These are phyloP conservation scores for Fomitopsis serialis DNA, from an alignment of 768 basidiomycete genomes.

Conservation along the genomic window DNA sequence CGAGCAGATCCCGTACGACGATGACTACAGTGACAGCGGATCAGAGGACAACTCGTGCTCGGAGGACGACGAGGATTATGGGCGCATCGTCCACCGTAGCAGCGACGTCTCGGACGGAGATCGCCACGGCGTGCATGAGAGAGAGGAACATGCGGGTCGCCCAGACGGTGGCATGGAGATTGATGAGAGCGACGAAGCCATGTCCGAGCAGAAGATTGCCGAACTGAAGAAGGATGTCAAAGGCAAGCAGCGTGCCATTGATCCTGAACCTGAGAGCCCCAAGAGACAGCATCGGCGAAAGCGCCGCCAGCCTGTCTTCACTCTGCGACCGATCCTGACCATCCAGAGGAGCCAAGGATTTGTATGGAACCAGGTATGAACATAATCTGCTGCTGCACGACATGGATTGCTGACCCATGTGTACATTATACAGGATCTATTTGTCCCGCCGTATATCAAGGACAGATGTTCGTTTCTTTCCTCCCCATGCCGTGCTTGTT, in stretches of 20 bases:
- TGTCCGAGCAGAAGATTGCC: constrained; percentile 30
- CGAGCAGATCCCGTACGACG: constrained; percentile 77
- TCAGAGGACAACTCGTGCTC: constrained; percentile 65
- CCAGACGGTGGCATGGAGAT: constrained; percentile 49
- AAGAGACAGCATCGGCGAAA: constrained; percentile 49
- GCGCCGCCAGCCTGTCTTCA: constrained; percentile 49
- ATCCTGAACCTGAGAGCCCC: constrained; percentile 51
- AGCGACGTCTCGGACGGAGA: constrained; percentile 21
- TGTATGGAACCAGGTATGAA: constrained; percentile 82
- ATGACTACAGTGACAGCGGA: constrained; percentile 47
- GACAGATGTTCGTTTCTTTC: constrained; percentile 59
- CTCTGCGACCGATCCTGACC: constrained; percentile 77
- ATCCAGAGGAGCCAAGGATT: constrained; percentile 86
- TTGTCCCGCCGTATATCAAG: constrained; percentile 86
- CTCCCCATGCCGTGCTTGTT: constrained; percentile 14
- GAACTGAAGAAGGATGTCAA: constrained; percentile 59
- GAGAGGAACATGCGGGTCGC: constrained; percentile 25
- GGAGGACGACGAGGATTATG: constrained; percentile 70
- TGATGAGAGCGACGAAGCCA: constrained; percentile 30
- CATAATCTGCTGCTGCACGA: not conserved
- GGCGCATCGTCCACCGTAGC: constrained; percentile 20
- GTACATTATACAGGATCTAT: constrained; percentile 56
- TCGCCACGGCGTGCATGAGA: constrained; percentile 15
- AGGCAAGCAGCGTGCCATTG: constrained; percentile 76
- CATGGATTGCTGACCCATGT: not conserved